Evolutionary conservation across 305 asterid species (phyloP).

Genomic region (Fraxinus greggii): DNA sequence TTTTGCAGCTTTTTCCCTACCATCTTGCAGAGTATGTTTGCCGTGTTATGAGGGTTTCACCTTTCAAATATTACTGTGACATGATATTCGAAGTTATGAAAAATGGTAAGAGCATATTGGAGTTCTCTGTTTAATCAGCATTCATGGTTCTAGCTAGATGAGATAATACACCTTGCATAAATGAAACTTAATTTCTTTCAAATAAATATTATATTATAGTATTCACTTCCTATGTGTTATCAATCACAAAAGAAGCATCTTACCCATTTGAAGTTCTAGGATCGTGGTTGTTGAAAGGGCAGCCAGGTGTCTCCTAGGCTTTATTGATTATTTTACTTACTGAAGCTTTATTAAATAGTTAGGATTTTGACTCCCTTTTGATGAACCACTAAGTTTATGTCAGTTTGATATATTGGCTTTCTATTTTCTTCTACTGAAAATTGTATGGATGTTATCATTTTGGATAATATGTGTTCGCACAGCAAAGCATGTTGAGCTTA

Average conservation of each 20-base stretch:
- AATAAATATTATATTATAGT: conserved; percentile 1
- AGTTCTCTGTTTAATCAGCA: conserved; percentile 18
- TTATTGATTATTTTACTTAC: not conserved
- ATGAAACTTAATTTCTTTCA: not conserved
- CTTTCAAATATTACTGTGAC: conserved; percentile 97
- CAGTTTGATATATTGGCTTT: not conserved
- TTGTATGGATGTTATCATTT: not conserved
- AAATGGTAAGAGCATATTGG: conserved; percentile 59
- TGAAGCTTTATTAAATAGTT: not conserved
- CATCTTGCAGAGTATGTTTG: conserved; percentile 95
- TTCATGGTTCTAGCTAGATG: not conserved
- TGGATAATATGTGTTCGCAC: not conserved
- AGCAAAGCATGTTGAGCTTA: not conserved
- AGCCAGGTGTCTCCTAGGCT: not conserved
- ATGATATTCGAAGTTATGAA: conserved; percentile 96
- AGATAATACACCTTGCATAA: conserved; percentile 14
- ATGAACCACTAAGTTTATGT: not conserved
- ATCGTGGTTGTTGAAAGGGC: not conserved
- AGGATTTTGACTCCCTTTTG: not conserved
- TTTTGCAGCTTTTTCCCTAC: conserved; percentile 89
- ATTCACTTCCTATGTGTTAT: not conserved
- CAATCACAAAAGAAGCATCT: not conserved
- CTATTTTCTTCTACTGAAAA: not conserved
- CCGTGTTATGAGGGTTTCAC: conserved; percentile 96
- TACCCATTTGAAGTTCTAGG: not conserved